phyloP scores from a whole-genome alignment of 768 basidiomycete genomes.

The Mycena vitilis region DNA sequence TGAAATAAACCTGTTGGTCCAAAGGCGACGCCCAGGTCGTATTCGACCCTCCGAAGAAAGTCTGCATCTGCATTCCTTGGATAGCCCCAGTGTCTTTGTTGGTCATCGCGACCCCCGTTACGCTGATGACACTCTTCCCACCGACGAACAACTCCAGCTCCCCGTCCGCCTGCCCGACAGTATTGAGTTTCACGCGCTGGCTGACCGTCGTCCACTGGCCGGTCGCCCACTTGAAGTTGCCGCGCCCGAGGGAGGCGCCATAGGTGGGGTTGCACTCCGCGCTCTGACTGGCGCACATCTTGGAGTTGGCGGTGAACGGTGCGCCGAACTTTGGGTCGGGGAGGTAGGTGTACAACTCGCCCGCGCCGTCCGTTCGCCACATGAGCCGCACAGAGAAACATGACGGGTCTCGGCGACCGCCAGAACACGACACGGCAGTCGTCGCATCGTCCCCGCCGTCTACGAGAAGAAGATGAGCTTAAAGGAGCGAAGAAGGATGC shows the following conservation, averaged over 20 bases:
- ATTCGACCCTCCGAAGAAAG: slow-evolving; percentile 62
- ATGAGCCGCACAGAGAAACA: slow-evolving; percentile 78
- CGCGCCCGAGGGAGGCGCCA: slow-evolving; percentile 62
- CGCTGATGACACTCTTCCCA: slow-evolving; percentile 50
- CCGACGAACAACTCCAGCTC: slow-evolving; percentile 63
- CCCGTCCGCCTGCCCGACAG: slow-evolving; percentile 63
- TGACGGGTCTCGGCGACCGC: slow-evolving; percentile 64
- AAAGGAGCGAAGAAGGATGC: too few species aligned
- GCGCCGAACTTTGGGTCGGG: slow-evolving; percentile 53
- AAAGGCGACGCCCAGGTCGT: slow-evolving; percentile 56
- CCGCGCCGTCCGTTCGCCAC: slow-evolving; percentile 70
- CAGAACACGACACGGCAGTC: slow-evolving; percentile 66
- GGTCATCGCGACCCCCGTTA: slow-evolving; percentile 53
- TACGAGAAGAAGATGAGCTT: slow-evolving; percentile 33
- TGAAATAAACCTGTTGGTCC: slow-evolving; percentile 59
- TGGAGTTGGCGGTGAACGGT: slow-evolving; percentile 57
- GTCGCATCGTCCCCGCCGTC: slow-evolving; percentile 66
- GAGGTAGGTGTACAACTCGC: slow-evolving; percentile 80
- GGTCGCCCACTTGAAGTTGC: slow-evolving; percentile 58
- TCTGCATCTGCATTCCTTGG: slow-evolving; percentile 61
- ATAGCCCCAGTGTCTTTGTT: slow-evolving; percentile 49
- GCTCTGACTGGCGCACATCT: slow-evolving; percentile 51
- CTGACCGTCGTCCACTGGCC: slow-evolving; percentile 65
- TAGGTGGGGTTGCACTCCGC: slow-evolving; percentile 57
- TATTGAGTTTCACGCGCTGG: slow-evolving; percentile 69